Base-by-base conservation (phyloP, 192 early-diverging fungal species). In the Podila epigama region DNA sequence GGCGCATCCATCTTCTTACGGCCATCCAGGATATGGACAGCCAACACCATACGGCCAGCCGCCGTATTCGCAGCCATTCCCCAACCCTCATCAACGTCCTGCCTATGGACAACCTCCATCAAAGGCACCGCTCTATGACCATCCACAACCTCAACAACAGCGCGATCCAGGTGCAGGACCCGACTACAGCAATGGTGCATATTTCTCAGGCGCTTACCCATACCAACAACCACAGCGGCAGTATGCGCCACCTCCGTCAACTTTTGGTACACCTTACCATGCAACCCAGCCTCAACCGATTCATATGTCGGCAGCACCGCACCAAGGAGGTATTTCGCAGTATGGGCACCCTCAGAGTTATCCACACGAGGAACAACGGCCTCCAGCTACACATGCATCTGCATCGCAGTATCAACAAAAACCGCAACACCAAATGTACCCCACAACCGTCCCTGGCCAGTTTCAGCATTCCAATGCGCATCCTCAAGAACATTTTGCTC, bases 11-110 rank as follows among this genome's bases (percentile, higher is more conserved):
- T 48, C 44, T 2, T 31, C 41, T 16, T 72, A 72, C 44, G 35
- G 44, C 25, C 61, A 59, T 20, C 70, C 66, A 37, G 52, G 57
- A 34, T 75, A 66, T 60, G 9, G 50, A 10, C 61, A 56, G 55
- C n/a, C 53, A 33, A 37, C 51, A n/a, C 22, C 54, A 1, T 55
- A 64, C 35, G 50, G 63, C 1, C 70, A 66, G 20, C 16, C 58
- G 16, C 52, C 58, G 16, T 66, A 66, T n/a, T 33, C 29, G n/a
- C 55, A 57, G 32, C 55, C 32, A 2, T 57, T 35, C 55, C 20
- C 55, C 8, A 33, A 33, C 6, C 18, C 22, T 57, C 62, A 65
- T 16, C 70, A 65, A 16, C 35, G 62, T 44, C 58, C 56, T 32
- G 9, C 65, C 35, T 72, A 62, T 3, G 7, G 31, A 12, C 70